Evolutionary conservation across 805 yeast genomes (phyloP).

Genomic region (Ogataea wickerhamii): DNA sequence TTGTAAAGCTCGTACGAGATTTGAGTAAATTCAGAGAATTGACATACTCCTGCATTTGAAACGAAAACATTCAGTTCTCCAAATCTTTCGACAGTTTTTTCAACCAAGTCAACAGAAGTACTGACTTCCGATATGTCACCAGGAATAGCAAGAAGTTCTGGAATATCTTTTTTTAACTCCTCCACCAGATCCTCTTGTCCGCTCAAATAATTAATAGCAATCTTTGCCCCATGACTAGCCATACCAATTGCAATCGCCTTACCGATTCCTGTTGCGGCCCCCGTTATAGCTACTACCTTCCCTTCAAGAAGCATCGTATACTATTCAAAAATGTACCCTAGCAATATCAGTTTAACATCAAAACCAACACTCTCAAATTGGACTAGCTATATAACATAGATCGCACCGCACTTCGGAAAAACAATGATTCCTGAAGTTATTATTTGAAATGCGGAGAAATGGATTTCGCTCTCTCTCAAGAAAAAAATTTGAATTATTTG

Average conservation of each 20-base stretch:
- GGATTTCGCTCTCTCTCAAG: too few relatives aligned
- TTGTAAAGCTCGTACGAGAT: conserved; percentile 36
- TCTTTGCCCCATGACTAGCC: conserved; percentile 40
- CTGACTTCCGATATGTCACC: conserved; percentile 44
- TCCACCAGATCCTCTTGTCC: conserved; percentile 23
- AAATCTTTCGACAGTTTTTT: conserved; percentile 33
- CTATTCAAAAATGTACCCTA: too few relatives aligned
- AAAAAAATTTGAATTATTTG: too few relatives aligned
- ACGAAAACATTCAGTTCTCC: conserved; percentile 41
- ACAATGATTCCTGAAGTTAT: too few relatives aligned
- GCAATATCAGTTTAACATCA: too few relatives aligned
- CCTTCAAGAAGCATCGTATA: conserved; percentile 29
- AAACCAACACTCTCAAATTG: too few relatives aligned
- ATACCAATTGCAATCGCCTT: conserved; percentile 41
- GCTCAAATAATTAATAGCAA: conserved; percentile 35
- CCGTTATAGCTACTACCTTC: conserved; percentile 40
- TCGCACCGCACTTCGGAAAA: too few relatives aligned
- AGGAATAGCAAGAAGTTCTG: conserved; percentile 35
- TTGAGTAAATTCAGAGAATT: conserved; percentile 40
- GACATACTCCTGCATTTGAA: conserved; percentile 46
- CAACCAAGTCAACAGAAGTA: conserved; percentile 33
- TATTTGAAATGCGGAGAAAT: too few relatives aligned
- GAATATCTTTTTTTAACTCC: conserved; percentile 25
- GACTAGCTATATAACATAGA: too few relatives aligned
- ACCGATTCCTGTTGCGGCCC: conserved; percentile 46